Evolutionary conservation across 2,329 filamentous ascomycete genomes (phyloP), one percentile per base, ranked within the genome.

Genomic region (Alternaria solani): DNA sequence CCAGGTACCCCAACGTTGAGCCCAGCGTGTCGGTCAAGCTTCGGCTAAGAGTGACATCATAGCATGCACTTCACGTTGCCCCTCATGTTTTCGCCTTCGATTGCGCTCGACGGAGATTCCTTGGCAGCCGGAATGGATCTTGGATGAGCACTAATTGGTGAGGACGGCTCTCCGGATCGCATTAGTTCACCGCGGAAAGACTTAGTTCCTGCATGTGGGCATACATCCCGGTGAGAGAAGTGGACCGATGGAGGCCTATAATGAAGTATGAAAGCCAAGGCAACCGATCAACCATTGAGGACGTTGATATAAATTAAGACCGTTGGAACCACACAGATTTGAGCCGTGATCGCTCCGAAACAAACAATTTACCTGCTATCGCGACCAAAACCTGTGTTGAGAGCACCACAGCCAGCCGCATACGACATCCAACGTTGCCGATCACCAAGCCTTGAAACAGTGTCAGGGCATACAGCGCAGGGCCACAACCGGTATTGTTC

Each of bases 21-120:
- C 30, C 58, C 57, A 48, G 55, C 43, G 30, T 28, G 51, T 46
- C 53, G 48, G 47, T 20, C 26, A 55, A 18, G 39, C 38, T 52
- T 51, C 41, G 47, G 63, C 61, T 55, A 63, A 64, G 55, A 54
- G 16, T 61, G 65, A 68, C 59, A 64, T 68, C 65, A 68, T 64
- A 43, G 36, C 28, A 46, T 28, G 54, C 44, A 30, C 8, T 26
- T n/a, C 18, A 47, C 16, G 20, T 54, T 64, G 56, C 61, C 61
- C 60, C 54, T 62, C 58, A 32, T 28, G 54, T 61, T 59, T 61
- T 56, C 57, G 56, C 59, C 61, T 38, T 42, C 42, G 44, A 36
- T 42, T 55, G 58, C 53, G 53, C 59, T 55, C 52, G 41, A 48
- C 55, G 48, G 59, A 46, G 30, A 30, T 26, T 49, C 38, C 58